Evolutionary conservation across 768 basidiomycete genomes (phyloP), one percentile per base, ranked within the genome.

Genomic region (Mycena amicta): DNA sequence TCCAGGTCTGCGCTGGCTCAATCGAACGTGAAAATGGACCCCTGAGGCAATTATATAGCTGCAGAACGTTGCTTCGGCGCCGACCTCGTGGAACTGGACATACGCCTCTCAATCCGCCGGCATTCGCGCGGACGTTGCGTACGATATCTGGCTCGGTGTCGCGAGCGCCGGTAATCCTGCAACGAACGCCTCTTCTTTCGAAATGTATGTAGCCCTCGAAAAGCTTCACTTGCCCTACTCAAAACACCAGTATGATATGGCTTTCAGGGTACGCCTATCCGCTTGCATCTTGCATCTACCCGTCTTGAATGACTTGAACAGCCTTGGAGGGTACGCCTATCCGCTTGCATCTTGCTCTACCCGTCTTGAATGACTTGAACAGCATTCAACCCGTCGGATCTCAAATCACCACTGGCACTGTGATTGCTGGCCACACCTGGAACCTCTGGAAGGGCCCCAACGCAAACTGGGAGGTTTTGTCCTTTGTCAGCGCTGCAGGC

Each of bases 381-480:
- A 84, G 84, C n/a, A 80, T 83, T 49, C 77, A 81, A 58, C 84
- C 84, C 40, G 77, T 84, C 28, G 84, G 84, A 31, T 79, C 78
- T 30, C 79, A 77, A 54, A 74, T 78, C 51, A 68, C 67, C 0
- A 75, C 77, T 8, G 77, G 69, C 27, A 74, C 79, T 30, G 63
- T 63, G 8, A 57, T 85, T 30, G 82, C 75, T 2, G 81, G 81
- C 31, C 72, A 82, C 66, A 76, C 76, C 2, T 87, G 84, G 84
- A 76, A 80, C 59, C 71, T 85, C 29, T 86, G 83, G 83, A 72
- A 60, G 59, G 83, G 83, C 22, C 78, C 81, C 3, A 83, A 83
- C 66, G 52, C 71, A 20, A 81, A 80, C 72, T 84, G 83, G 83
- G 66, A 84, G 68, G 83, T 83, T 13, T 68, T 82, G 59, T 83